A percentile compares a stretch with the other conserved stretches of the same genome.
Evolutionary conservation across 108 stramenopile species (phyloP).

Genomic region (Mayamaea pseudoterrestris): DNA sequence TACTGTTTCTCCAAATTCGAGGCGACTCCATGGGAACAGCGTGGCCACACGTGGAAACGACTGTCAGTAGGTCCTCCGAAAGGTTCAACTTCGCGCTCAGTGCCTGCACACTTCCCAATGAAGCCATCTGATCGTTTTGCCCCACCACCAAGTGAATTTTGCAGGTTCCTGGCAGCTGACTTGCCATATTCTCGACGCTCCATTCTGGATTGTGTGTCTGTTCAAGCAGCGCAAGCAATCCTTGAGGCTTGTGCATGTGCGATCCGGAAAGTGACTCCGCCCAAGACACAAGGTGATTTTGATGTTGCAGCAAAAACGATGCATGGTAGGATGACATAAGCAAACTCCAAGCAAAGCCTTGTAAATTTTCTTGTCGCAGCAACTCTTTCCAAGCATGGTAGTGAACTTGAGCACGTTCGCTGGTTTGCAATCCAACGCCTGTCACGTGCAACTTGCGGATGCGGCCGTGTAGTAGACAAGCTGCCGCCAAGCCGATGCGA

Average conservation of each 20-base stretch:
- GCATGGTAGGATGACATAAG: slow-evolving; percentile 44
- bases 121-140: slow-evolving; percentile 37
- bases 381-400: slow-evolving; percentile 34
- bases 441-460: slow-evolving; percentile 45
- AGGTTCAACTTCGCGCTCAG: slow-evolving; percentile 12
- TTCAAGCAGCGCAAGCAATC: slow-evolving; percentile 33
- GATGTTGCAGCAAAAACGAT: slow-evolving; percentile 23
- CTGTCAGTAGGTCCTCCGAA: slow-evolving; percentile 3
- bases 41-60: slow-evolving; percentile 35
- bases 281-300: slow-evolving; percentile 19
- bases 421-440: slow-evolving; percentile 39
- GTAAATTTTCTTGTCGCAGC: slow-evolving; percentile 15
- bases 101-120: slow-evolving; percentile 12
- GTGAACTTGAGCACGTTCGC: slow-evolving; percentile 24
- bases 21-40: slow-evolving; percentile 36
- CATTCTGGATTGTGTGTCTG: slow-evolving; percentile 31
- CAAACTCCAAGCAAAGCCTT: slow-evolving; percentile 49
- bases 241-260: slow-evolving; percentile 17
- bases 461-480: slow-evolving; percentile 14
- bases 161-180: slow-evolving; percentile 16
- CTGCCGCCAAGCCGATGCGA: slow-evolving; percentile 44
- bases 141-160: slow-evolving; percentile 28
- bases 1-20: neutral
- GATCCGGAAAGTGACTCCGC: slow-evolving; percentile 8
- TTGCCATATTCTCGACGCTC: slow-evolving; percentile 33